Evolutionary conservation across 78 protist species (phyloP), one percentile per base, ranked within the genome.

Genomic region (Protostelium mycophagum): DNA sequence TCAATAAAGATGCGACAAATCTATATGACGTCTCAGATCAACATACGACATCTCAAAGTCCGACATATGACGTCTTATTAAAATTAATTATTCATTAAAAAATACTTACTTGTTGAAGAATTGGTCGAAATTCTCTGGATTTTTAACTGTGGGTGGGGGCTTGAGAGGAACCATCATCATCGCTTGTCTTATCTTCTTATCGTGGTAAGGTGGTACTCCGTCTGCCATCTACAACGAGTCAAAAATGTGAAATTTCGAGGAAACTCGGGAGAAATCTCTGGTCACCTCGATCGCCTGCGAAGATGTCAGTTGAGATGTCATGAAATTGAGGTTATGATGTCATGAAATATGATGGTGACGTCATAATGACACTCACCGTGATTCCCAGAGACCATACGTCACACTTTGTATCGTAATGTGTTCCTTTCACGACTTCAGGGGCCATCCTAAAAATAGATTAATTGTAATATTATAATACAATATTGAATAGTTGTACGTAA

Each of bases 381-480:
- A 92, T 98, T 28, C 98, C 99, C 86, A 98, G 94, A 63, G 98
- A 96, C 99, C 99, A 98, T 34, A 98, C 92, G 91, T 98, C 99
- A 34, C 92, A 84, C 93, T 94, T 88, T 23, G 29, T 51, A 73
- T 85, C 88, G 63, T 95, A 92, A 0, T 83, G 38, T 25, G 36
- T 29, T 86, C 92, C 93, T 28, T 93, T 92, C 85, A 97, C 84
- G 28, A 97, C 93, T 39, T 97, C 99, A 0, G 99, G 99, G 1
- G 99, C 98, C 99, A 96, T 97, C 98, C 97, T 96, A 86, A 93
- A 92, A 85, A 90, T 89, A 0, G 86, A 84, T 88, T 25, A 31
- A 36, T 5, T n/a, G 88, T 31, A 87, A 25, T 29, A 51, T 28
- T 39, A 1, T 1, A 28, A 88, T 51, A 16, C 73, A 16, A 5